A percentile compares a stretch with the other conserved stretches of the same genome.
Conservation (phyloP, 805 yeast species). For the Clavispora fructus region DNA sequence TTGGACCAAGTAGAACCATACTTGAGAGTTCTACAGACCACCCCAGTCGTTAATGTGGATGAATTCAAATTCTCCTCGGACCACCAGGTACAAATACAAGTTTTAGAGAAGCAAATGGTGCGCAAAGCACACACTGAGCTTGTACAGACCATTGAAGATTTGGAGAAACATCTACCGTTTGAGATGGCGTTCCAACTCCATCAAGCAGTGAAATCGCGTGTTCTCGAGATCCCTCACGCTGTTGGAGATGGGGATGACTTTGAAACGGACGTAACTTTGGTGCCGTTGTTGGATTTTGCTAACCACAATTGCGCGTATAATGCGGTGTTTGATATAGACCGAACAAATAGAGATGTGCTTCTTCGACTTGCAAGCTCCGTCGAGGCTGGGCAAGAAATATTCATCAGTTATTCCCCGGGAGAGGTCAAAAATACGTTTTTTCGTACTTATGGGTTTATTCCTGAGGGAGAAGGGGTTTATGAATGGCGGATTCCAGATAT, state of each 20-base stretch:
- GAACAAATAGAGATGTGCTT: slow-evolving; percentile 37
- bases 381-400: slow-evolving; percentile 6
- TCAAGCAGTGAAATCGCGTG: slow-evolving; percentile 53
- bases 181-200: slow-evolving; percentile 23
- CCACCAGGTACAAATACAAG: slow-evolving; percentile 1
- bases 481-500: slow-evolving; percentile 7
- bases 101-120: slow-evolving; percentile 4
- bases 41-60: slow-evolving; percentile 7
- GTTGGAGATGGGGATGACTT: slow-evolving; percentile 31
- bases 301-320: slow-evolving; percentile 45
- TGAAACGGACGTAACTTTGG: slow-evolving; percentile 48
- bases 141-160: not conserved
- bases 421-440: slow-evolving; percentile 5
- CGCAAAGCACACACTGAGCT: slow-evolving; percentile 1
- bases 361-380: slow-evolving; percentile 19
- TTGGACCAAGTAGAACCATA: slow-evolving; percentile 6
- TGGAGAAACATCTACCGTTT: slow-evolving; percentile 11
- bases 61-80: slow-evolving; percentile 2
- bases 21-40: slow-evolving; percentile 6
- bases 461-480: slow-evolving; percentile 1
- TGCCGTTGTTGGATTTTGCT: slow-evolving; percentile 64
- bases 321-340: slow-evolving; percentile 59
- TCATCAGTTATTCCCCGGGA: slow-evolving; percentile 12
- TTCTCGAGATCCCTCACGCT: slow-evolving; percentile 56
- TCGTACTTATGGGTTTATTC: slow-evolving; percentile 14